Evolutionary conservation across 768 basidiomycete species (phyloP).

Genomic region (Termitomyces sp.): DNA sequence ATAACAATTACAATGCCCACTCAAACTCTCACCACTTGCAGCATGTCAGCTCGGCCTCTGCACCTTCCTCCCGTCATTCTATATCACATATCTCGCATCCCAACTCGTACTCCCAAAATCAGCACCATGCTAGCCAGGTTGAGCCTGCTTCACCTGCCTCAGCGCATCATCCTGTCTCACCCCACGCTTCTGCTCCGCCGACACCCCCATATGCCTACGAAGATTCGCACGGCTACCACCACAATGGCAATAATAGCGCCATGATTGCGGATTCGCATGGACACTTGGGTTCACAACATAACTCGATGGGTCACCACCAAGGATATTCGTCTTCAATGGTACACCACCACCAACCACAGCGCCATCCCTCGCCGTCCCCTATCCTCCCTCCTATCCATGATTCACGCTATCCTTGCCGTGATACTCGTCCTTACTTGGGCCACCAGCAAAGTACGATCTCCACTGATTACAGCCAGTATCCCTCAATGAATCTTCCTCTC

Average conservation of each 20-base stretch:
- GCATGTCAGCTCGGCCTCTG: conserved; percentile 18
- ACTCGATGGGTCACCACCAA: conserved; percentile 14
- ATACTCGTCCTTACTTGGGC: conserved; percentile 5
- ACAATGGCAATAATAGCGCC: conserved; percentile 15
- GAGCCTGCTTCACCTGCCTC: conserved; percentile 47
- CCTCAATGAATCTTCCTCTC: conserved; percentile 24
- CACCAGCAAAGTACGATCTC: conserved; percentile 13
- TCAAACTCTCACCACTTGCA: conserved; percentile 12
- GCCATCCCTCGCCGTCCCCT: conserved; percentile 50
- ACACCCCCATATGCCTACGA: conserved; percentile 45
- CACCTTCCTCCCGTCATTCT: conserved; percentile 47
- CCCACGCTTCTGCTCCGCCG: conserved; percentile 36
- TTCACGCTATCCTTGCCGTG: conserved; percentile 26
- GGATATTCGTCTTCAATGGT: conserved; percentile 16
- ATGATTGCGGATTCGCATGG: conserved; percentile 20
- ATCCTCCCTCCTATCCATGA: conserved; percentile 52
- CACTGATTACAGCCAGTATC: conserved; percentile 36
- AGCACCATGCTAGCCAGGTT: conserved; percentile 25
- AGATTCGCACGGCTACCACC: conserved; percentile 35
- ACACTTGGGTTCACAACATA: conserved; percentile 24
- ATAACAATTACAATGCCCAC: conserved; percentile 19
- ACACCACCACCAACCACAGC: conserved; percentile 16
- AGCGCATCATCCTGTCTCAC: conserved; percentile 37
- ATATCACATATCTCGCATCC: conserved; percentile 58
- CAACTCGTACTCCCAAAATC: conserved; percentile 33